Conservation (phyloP, 176 grass and related monocot species). For the Microstegium vimineum region DNA sequence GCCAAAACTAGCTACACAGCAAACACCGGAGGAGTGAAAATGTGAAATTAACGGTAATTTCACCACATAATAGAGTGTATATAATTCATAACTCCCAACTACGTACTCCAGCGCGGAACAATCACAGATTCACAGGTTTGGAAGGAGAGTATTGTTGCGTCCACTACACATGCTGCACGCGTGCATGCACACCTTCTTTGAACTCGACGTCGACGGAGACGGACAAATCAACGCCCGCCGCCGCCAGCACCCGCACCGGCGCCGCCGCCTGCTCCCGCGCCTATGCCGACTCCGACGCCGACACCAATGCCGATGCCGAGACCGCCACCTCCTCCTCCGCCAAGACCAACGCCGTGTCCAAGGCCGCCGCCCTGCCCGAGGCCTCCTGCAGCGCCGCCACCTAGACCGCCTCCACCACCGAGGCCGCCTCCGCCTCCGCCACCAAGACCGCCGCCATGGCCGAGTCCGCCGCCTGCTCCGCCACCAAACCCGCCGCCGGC, state of each 20-base stretch:
- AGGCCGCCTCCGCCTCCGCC: not conserved
- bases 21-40: not conserved
- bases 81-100: not conserved
- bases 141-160: not conserved
- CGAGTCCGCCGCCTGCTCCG: not conserved
- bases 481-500: not conserved
- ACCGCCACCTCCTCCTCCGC: not conserved
- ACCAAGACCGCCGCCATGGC: not conserved
- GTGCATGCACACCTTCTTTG: not conserved
- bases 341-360: not conserved
- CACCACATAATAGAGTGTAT: not conserved
- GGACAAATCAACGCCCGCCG: conserved; percentile 8
- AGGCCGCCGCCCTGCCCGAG: too few species aligned
- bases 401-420: not conserved
- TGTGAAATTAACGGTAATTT: not conserved
- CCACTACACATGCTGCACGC: too few species aligned
- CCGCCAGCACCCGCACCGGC: conserved; percentile 20
- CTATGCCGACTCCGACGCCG: not conserved
- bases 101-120: not conserved
- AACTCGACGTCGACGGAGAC: not conserved
- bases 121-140: not conserved
- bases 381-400: not conserved
- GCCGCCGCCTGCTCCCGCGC: not conserved
- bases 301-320: conserved; percentile 27
- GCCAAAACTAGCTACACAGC: not conserved